Evolutionary conservation across 805 yeast species (phyloP).

Genomic region (Zygoascus bituminiphila): DNA sequence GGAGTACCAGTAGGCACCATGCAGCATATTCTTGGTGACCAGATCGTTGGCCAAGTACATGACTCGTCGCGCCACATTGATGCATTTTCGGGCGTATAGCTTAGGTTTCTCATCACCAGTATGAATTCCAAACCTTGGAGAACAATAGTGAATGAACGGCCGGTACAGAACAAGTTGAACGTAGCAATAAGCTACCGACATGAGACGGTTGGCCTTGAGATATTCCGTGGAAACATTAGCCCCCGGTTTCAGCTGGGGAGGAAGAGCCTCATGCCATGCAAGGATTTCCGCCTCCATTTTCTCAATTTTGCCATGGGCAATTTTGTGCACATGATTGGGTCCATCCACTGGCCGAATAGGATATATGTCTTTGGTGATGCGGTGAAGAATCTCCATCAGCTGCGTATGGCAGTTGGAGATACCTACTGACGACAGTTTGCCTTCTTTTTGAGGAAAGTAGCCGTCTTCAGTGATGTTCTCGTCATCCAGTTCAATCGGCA

Average conservation of each 20-base stretch:
- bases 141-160: conserved; percentile 79
- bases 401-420: conserved; percentile 82
- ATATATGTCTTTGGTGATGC: conserved; percentile 63
- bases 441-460: conserved; percentile 41
- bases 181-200: conserved; percentile 39
- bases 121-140: conserved; percentile 38
- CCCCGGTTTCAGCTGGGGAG: conserved; percentile 63
- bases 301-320: conserved; percentile 36
- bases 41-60: conserved; percentile 74
- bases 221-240: conserved; percentile 59
- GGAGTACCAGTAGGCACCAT: conserved; percentile 88
- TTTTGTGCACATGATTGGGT: conserved; percentile 8
- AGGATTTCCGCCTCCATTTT: conserved; percentile 61
- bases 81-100: conserved; percentile 72
- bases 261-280: conserved; percentile 64
- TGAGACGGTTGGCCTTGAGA: conserved; percentile 62
- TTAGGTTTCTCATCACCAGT: conserved; percentile 34
- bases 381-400: conserved; percentile 59
- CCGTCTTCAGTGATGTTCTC: conserved; percentile 70
- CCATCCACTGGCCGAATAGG: conserved; percentile 38
- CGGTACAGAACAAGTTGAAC: conserved; percentile 75
- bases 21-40: conserved; percentile 60
- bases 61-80: conserved; percentile 74
- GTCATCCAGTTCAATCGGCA: conserved; percentile 80
- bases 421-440: conserved; percentile 57